Evolutionary conservation across 257 asterid species (phyloP).

Genomic region (Linaria vulgaris): DNA sequence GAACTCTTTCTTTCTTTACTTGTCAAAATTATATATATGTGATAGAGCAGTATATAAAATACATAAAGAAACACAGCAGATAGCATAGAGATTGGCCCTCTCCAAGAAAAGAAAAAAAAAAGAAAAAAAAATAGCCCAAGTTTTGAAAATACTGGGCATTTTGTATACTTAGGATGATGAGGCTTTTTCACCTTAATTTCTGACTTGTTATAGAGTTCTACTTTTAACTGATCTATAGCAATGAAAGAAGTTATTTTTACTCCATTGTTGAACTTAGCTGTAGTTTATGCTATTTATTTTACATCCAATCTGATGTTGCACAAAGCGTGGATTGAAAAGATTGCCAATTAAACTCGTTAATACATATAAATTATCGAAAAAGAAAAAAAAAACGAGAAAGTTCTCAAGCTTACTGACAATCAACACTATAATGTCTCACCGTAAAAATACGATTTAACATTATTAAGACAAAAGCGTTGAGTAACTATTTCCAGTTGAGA

Average conservation of each 20-base stretch:
- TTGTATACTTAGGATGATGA: slow-evolving; percentile 53
- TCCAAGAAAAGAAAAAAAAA: slow-evolving; percentile 30
- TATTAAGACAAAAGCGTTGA: too few species aligned
- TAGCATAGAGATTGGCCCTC: slow-evolving; percentile 58
- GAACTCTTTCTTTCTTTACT: slow-evolving; percentile 26
- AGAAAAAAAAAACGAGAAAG: too few species aligned
- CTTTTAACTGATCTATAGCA: slow-evolving; percentile 21
- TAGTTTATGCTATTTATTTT: neutral
- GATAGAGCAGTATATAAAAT: slow-evolving; percentile 18
- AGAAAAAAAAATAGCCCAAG: slow-evolving; percentile 36
- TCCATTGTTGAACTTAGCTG: neutral
- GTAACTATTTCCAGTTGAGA: too few species aligned
- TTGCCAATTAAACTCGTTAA: too few species aligned
- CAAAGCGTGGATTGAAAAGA: too few species aligned
- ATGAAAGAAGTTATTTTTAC: slow-evolving; percentile 13
- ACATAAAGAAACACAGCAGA: slow-evolving; percentile 22
- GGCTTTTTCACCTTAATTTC: slow-evolving; percentile 39
- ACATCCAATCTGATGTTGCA: too few species aligned
- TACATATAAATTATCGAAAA: too few species aligned
- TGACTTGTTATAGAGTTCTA: slow-evolving; percentile 28
- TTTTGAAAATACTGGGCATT: slow-evolving; percentile 49
- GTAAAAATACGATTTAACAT: too few species aligned
- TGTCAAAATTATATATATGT: neutral
- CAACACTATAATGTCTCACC: too few species aligned
- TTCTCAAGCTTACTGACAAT: too few species aligned